These are phyloP conservation scores for Pythium rhizo-oryzae DNA, from an alignment of 352 stramenopile species.

Conservation along the genomic window DNA sequence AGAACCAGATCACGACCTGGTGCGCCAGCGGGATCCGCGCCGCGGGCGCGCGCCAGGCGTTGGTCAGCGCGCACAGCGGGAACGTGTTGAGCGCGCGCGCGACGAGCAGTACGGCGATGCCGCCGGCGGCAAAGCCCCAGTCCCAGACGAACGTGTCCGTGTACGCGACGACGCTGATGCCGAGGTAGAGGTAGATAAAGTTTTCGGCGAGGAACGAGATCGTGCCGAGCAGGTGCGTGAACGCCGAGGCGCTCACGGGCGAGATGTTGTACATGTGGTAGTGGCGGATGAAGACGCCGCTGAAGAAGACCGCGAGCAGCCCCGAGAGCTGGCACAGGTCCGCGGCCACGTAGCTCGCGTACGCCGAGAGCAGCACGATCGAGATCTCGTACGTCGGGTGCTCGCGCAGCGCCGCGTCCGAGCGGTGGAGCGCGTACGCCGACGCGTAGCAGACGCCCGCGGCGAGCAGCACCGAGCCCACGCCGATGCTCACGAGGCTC, in stretches of 20 bases:
- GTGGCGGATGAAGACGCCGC: conserved; percentile 50
- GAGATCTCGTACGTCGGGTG: conserved; percentile 63
- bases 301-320: conserved; percentile 94
- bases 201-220: conserved; percentile 48
- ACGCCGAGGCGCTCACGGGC: conserved; percentile 28
- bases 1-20: conserved; percentile 92
- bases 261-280: conserved; percentile 49
- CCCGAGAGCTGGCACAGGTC: conserved; percentile 73
- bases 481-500: conserved; percentile 41
- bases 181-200: conserved; percentile 58
- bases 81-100: conserved; percentile 73
- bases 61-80: conserved; percentile 64
- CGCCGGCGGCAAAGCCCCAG: conserved; percentile 52
- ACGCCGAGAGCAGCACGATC: conserved; percentile 68
- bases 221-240: conserved; percentile 38
- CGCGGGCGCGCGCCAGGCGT: conserved; percentile 38
- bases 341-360: conserved; percentile 69
- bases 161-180: conserved; percentile 74
- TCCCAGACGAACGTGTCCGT: conserved; percentile 60
- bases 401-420: conserved; percentile 40
- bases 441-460: conserved; percentile 51
- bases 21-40: conserved; percentile 55
- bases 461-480: conserved; percentile 54
- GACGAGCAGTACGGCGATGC: conserved; percentile 42
- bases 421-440: conserved; percentile 43